Evolutionary conservation across 371 early-diverging fungal species (phyloP), one percentile per base, ranked within the genome.

Genomic region (Mortierella sp.): DNA sequence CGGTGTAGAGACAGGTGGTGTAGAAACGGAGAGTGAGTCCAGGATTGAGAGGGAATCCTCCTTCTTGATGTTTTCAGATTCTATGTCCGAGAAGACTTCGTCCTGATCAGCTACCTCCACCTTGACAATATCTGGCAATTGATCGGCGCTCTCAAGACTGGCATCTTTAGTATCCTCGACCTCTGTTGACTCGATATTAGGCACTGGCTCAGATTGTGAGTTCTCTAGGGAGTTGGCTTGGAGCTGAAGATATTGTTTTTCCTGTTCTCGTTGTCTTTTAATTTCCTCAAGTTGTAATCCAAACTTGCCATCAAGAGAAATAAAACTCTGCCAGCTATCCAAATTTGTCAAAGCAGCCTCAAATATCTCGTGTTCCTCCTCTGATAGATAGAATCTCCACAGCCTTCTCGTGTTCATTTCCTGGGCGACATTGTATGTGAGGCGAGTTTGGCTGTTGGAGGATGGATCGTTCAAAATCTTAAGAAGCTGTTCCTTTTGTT

Each of bases 281-380:
- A 64, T 54, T 5, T 55, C 64, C 22, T 80, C 81, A 39, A 75
- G 62, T 16, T 58, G 76, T 5, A 66, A 24, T 18, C 62, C 64
- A 39, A 80, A 80, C 2, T 60, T 62, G 68, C 54, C 45, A 49
- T 80, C 76, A 14, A 80, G 80, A n/a, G 80, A 84, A 68, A 88
- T 88, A 51, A 90, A 88, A 51, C 77, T 83, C 35, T 77, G 84
- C 90, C 90, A 90, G 16, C 80, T 85, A 18, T 86, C 83, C 51
- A 85, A 69, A 63, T 75, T 77, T 26, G 74, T 60, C 49, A 85
- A 66, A 1, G 89, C 87, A 26, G 85, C 81, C 75, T 88, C 75
- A 64, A 85, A 85, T 62, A 78, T 72, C 43, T 68, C 75, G 47
- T 80, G 81, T 62, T 85, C 86, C n/a, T 84, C 72, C 52, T 73